Percentiles rank a stretch among this genome's conserved stretches.
These are phyloP conservation scores for Leucocoprinus sp. DNA, from an alignment of 768 basidiomycete genomes.

Conservation along the genomic window DNA sequence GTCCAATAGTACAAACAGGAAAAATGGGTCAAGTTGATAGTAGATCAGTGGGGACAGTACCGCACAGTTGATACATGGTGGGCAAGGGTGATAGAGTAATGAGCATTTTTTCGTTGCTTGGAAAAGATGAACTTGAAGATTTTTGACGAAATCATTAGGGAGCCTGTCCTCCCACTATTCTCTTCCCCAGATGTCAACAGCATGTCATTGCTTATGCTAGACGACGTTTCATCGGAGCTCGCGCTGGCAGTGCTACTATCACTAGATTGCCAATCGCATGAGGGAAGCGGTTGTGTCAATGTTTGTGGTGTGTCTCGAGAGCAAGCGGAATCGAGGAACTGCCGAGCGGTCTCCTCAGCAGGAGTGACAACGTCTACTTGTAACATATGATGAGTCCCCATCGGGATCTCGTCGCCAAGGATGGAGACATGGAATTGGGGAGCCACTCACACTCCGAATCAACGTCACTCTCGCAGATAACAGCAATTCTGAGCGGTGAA, in stretches of 20 bases:
- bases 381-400: not conserved
- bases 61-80: not conserved
- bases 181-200: not conserved
- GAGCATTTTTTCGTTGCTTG: not conserved
- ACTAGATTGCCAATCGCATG: not conserved
- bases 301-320: not conserved
- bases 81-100: not conserved
- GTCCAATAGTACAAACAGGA: not conserved
- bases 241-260: not conserved
- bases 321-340: not conserved
- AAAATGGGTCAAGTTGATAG: not conserved
- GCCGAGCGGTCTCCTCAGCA: not conserved
- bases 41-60: not conserved
- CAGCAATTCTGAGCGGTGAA: slow-evolving; percentile 6
- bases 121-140: not conserved
- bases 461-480: slow-evolving; percentile 3
- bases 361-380: not conserved
- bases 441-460: not conserved
- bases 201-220: not conserved
- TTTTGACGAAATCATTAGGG: no score
- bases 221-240: not conserved
- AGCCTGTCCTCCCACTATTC: no score
- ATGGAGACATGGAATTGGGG: not conserved
- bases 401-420: not conserved
- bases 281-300: not conserved